Evolutionary conservation across 192 early-diverging fungal genomes (phyloP).

Genomic region (Haplosporangium gracile): DNA sequence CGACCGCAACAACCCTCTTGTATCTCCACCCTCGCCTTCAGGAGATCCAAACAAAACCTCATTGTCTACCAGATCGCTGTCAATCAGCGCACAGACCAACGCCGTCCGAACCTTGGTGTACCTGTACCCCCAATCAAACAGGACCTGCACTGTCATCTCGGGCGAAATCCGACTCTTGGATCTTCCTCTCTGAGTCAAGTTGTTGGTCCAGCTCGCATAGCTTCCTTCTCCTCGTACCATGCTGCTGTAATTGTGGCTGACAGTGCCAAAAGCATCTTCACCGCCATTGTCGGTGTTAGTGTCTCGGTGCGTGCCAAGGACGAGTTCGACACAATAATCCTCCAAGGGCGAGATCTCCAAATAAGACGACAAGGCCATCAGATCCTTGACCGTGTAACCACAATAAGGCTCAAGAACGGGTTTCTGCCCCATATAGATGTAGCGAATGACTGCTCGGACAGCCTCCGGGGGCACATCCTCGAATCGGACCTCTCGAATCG

Average conservation of each 20-base stretch:
- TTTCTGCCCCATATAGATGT: slow-evolving; percentile 25
- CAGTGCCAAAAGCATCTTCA: background rate
- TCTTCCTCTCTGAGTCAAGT: too few relatives aligned
- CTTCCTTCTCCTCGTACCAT: background rate
- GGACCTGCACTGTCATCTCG: slow-evolving; percentile 15
- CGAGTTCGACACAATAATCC: slow-evolving; percentile 36
- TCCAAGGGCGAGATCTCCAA: slow-evolving; percentile 25
- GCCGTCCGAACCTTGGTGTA: slow-evolving; percentile 30
- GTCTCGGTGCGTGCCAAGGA: slow-evolving; percentile 9
- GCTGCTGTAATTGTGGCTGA: background rate
- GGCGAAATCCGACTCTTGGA: background rate
- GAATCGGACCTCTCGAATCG: slow-evolving; percentile 30
- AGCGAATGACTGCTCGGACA: slow-evolving; percentile 26
- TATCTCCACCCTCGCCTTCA: background rate
- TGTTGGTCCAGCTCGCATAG: background rate
- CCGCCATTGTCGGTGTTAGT: background rate
- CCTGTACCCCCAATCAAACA: slow-evolving; percentile 42
- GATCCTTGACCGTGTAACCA: slow-evolving; percentile 47
- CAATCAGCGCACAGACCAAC: slow-evolving; percentile 11
- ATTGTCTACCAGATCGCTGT: background rate
- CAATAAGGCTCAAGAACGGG: slow-evolving; percentile 15
- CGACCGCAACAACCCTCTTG: background rate
- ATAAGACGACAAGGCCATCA: slow-evolving; percentile 39
- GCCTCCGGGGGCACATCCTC: slow-evolving; percentile 34
- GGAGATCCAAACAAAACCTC: background rate